A percentile compares a stretch with the other conserved stretches of the same genome.
Evolutionary conservation across 306 rosid genomes (phyloP).

Genomic region (Begonia masoniana): DNA sequence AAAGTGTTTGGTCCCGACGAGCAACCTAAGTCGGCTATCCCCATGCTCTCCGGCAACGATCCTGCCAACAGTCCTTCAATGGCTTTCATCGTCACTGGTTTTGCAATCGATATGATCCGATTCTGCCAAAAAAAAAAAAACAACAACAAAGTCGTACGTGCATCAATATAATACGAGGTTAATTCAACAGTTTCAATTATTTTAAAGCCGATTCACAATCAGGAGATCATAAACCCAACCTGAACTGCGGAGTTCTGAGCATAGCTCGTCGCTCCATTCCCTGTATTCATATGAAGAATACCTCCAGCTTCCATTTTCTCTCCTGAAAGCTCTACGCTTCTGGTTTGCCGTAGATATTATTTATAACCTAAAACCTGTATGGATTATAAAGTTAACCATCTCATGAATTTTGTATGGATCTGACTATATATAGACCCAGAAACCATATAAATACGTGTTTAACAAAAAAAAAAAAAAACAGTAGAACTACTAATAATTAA

Average conservation of each 20-base stretch:
- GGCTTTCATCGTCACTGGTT: conserved; percentile 27
- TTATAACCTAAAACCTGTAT: too few species aligned
- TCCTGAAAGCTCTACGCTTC: background rate
- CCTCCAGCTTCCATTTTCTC: conserved; percentile 34
- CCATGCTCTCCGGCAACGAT: conserved; percentile 25
- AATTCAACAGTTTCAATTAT: too few species aligned
- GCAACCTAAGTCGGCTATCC: conserved; percentile 76
- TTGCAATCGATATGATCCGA: conserved; percentile 26
- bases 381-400: too few species aligned
- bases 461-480: too few species aligned
- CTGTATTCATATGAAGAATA: conserved; percentile 66
- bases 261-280: conserved; percentile 51
- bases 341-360: too few species aligned
- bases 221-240: conserved; percentile 16
- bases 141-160: background rate
- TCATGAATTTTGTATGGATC: too few species aligned
- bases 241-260: conserved; percentile 57
- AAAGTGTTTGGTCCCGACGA: conserved; percentile 76
- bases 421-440: too few species aligned
- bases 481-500: too few species aligned
- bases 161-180: background rate
- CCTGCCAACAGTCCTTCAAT: conserved; percentile 17
- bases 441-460: too few species aligned
- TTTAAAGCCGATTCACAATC: background rate
- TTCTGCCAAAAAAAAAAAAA: conserved; percentile 13